Evolutionary conservation across 306 rosid species (phyloP), one percentile per base, ranked within the genome.

Genomic region (Arachis hypogaea): DNA sequence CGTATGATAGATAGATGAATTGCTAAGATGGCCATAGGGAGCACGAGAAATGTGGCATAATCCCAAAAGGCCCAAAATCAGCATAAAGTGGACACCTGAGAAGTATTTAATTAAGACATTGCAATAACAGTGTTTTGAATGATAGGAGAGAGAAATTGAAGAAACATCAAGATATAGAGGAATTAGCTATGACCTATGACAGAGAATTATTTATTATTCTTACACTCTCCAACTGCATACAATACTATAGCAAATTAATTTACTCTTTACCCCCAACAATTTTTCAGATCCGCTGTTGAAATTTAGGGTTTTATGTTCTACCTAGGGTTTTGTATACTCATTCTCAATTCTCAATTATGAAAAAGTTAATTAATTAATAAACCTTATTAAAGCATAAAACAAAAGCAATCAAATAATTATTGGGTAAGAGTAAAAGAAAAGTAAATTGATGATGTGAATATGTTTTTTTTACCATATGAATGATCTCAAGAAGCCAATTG

Each of bases 41-140:
- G 86, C 93, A 84, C 55, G 77, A 80, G 81, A 88, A 83, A 90
- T 88, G 87, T 63, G 30, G 62, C 62, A 86, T 75, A 80, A 81
- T 88, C 90, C 54, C 30, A 76, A 78, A 74, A 82, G 86, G 79
- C 79, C 83, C 89, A 83, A 85, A 83, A 77, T 73, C 57, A 79
- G 76, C 56, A 76, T 73, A 85, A 85, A 80, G 91, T 74, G 64
- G 60, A 63, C 83, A 73, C 61, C 86, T 77, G 74, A 80, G 80
- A 78, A 56, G 68, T 82, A 69, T 84, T 83, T 81, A 85, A 86
- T 82, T 77, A 78, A 80, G 86, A 80, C 73, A 82, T 43, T 51
- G 60, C 70, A 80, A 71, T 74, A 78, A 92, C 85, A 81, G 87
- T 81, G 76, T 71, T 78, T 84, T 83, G 81, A 77, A 82, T 84